Evolutionary conservation across 306 rosid genomes (phyloP).

Genomic region (Casuarina equisetifolia): DNA sequence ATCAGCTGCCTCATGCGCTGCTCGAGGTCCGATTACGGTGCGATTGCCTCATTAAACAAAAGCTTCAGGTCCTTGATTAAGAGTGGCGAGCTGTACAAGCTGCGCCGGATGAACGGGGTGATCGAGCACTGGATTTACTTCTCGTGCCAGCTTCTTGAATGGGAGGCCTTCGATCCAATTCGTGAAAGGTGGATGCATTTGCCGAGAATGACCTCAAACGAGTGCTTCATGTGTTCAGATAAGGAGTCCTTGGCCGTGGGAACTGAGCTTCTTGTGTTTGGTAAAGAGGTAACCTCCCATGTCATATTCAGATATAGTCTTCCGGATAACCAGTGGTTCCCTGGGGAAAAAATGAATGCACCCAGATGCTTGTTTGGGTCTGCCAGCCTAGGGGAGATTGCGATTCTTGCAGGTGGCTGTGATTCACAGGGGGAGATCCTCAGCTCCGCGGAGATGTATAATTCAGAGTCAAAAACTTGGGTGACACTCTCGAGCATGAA

Average conservation of each 20-base stretch:
- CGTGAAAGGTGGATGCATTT: slow-evolving; percentile 77
- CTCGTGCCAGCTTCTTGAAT: slow-evolving; percentile 73
- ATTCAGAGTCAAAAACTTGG: slow-evolving; percentile 79
- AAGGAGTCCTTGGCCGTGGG: slow-evolving; percentile 98
- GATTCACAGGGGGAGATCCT: slow-evolving; percentile 71
- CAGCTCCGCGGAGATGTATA: slow-evolving; percentile 74
- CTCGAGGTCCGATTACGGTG: slow-evolving; percentile 81
- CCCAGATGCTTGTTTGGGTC: slow-evolving; percentile 96
- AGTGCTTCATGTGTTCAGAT: slow-evolving; percentile 85
- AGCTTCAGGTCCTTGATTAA: slow-evolving; percentile 65
- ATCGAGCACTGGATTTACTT: slow-evolving; percentile 92
- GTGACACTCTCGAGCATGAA: slow-evolving; percentile 71
- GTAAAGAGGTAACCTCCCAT: slow-evolving; percentile 63
- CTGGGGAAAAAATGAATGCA: slow-evolving; percentile 75
- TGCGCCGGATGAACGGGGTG: slow-evolving; percentile 68
- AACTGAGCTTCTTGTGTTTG: slow-evolving; percentile 92
- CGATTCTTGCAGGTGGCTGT: slow-evolving; percentile 93
- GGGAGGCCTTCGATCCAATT: slow-evolving; percentile 91
- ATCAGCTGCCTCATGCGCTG: slow-evolving; percentile 71
- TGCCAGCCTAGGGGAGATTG: slow-evolving; percentile 85
- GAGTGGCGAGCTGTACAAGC: slow-evolving; percentile 70
- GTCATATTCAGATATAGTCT: slow-evolving; percentile 82
- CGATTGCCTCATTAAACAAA: slow-evolving; percentile 62
- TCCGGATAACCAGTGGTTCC: slow-evolving; percentile 80
- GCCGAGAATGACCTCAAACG: slow-evolving; percentile 82